A percentile compares a stretch with the other conserved stretches of the same genome.
phyloP scores from a whole-genome alignment of 116 monocot species.

The Zostera marina region DNA sequence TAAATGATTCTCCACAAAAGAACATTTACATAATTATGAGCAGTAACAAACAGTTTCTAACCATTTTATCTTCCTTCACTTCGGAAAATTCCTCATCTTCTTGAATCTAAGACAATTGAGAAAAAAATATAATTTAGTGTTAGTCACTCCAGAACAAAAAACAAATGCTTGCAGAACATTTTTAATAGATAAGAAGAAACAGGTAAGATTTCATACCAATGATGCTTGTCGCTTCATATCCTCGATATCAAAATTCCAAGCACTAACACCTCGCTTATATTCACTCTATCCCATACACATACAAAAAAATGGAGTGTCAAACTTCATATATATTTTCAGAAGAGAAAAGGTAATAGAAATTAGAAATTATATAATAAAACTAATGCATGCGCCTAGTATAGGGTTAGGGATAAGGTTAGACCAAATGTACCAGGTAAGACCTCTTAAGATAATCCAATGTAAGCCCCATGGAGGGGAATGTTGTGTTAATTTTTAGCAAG shows the following conservation, averaged over 20 bases:
- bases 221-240: conserved; percentile 94
- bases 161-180: not conserved
- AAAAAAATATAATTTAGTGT: not conserved
- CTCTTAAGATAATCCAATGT: no score
- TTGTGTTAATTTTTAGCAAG: no score
- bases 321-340: not conserved
- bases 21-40: no score
- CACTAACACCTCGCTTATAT: conserved; percentile 94
- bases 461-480: no score
- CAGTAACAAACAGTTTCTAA: conserved; percentile 8
- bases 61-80: conserved; percentile 52
- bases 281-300: conserved; percentile 49
- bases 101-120: conserved; percentile 38
- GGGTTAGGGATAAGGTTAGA: no score
- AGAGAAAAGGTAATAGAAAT: not conserved
- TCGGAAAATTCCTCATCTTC: conserved; percentile 67
- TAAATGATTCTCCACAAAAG: no score
- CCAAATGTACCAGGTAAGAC: no score
- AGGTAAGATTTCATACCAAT: conserved; percentile 28
- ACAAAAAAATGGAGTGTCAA: not conserved
- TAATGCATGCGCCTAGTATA: no score
- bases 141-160: conserved; percentile 1
- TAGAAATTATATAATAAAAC: no score
- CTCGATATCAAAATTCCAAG: conserved; percentile 96
- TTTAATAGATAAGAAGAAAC: not conserved